Evolutionary conservation across 257 asterid species (phyloP).

Genomic region (Nicotiana obtusifolia): DNA sequence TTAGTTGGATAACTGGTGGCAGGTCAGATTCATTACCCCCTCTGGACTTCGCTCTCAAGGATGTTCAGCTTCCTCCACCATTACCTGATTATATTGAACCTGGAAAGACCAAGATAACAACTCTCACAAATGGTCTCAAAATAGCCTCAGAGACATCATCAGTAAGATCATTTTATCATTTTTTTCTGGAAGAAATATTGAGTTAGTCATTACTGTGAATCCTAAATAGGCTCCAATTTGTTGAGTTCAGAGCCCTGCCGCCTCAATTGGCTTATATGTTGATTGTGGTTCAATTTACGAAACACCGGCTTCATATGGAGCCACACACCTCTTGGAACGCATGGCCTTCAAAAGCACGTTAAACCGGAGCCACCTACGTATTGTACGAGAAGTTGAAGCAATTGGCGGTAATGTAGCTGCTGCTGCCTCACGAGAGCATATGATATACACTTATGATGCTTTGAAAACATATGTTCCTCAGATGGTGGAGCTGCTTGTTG

Average conservation of each 20-base stretch:
- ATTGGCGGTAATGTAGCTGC: conserved; percentile 77
- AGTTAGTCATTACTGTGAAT: neutral
- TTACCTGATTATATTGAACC: conserved; percentile 77
- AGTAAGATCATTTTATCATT: conserved; percentile 34
- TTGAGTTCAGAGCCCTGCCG: conserved; percentile 56
- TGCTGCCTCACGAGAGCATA: conserved; percentile 77
- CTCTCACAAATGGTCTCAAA: conserved; percentile 67
- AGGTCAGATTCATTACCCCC: conserved; percentile 59
- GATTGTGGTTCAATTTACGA: conserved; percentile 82
- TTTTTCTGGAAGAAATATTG: neutral
- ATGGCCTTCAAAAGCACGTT: conserved; percentile 90
- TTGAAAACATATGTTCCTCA: conserved; percentile 67
- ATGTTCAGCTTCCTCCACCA: conserved; percentile 56
- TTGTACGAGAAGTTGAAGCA: conserved; percentile 85
- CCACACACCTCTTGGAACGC: conserved; percentile 75
- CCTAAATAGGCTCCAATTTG: neutral
- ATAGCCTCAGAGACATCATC: conserved; percentile 72
- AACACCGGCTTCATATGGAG: conserved; percentile 67
- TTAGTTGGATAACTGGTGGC: conserved; percentile 62
- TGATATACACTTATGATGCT: conserved; percentile 70
- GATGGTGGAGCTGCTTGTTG: conserved; percentile 86
- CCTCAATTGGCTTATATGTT: conserved; percentile 74
- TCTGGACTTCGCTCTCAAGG: conserved; percentile 64
- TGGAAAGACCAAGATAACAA: conserved; percentile 62
- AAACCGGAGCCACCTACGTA: conserved; percentile 72